Base-by-base conservation (phyloP, 2,329 filamentous ascomycete species). In the Alternaria sp. region DNA sequence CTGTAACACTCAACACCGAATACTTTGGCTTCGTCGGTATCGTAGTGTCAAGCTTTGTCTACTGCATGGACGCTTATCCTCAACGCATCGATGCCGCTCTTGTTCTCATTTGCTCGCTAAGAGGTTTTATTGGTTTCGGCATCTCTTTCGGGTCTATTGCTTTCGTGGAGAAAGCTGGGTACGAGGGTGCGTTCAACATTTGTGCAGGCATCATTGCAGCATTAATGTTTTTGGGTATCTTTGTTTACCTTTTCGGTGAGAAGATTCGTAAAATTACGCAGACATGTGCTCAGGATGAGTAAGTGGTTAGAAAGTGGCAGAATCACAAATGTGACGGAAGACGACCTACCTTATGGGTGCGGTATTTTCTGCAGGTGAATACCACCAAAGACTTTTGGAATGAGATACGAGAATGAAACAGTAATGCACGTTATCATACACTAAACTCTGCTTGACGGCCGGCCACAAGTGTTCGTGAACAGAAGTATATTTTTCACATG, bases 11-110 rank as follows among this genome's bases (percentile, higher is more conserved):
- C 7, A 63, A 63, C 11, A 14, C 54, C 7, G 61, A 61, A 36
- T 63, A 61, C 54, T 63, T 63, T 26, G 61, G 57, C 12, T 63
- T 63, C 32, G 53, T 63, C 9, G 61, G 61, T 7, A 38, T 57
- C 0, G 53, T 57, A 8, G 61, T 63, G 9, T 57, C 54, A 28
- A 57, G 58, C 32, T 58, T 63, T 18, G 54, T 61, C 7, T 63
- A 61, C 28, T 57, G 53, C 44, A 61, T 63, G 53, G 61, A 63
- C 30, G 57, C 58, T 7, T 63, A 61, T 36, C 61, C 61, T 20
- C 61, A 63, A 47, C 57, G 61, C 7, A 61, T 59, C 5, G 61
- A 61, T 47, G 57, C 61, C 5, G 58, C 58, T 7, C 53, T 63
- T 3, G 61, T 63, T 24, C 54, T 63, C 26, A 63, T 63, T 24